Conservation (phyloP, 805 yeast genomes). For the Wickerhamiella australiensis region DNA sequence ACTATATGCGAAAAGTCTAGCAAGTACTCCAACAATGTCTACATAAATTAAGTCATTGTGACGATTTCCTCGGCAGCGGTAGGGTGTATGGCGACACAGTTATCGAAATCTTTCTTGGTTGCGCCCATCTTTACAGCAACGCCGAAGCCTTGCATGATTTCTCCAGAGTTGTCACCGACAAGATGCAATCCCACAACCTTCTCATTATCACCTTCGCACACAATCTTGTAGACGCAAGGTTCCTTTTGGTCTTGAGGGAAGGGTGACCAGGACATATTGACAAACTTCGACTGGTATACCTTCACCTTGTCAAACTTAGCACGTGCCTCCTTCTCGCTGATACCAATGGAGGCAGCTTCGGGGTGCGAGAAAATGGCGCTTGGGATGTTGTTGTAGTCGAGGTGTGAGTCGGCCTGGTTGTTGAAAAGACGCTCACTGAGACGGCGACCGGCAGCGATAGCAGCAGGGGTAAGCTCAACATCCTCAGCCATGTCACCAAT, state of each 20-base stretch:
- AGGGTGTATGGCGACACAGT: conserved; percentile 96
- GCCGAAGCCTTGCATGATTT: conserved; percentile 95
- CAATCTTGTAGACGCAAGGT: conserved; percentile 76
- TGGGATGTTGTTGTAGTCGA: conserved; percentile 78
- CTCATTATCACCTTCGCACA: conserved; percentile 69
- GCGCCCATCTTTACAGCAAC: conserved; percentile 99
- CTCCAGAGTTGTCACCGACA: conserved; percentile 83
- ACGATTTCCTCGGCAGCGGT: conserved; percentile 97
- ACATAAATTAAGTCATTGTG: conserved; percentile 44
- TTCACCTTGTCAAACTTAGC: conserved; percentile 66
- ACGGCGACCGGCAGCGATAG: conserved; percentile 95
- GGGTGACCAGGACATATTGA: conserved; percentile 89
- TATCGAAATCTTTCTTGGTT: conserved; percentile 89
- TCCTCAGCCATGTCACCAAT: conserved; percentile 92
- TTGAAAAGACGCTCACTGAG: conserved; percentile 88
- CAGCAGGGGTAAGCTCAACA: conserved; percentile 93
- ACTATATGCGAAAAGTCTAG: too few relatives aligned
- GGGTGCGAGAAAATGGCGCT: conserved; percentile 98
- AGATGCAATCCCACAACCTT: conserved; percentile 92
- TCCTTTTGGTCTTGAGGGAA: conserved; percentile 52
- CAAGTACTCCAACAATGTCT: too few relatives aligned
- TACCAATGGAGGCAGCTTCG: conserved; percentile 89
- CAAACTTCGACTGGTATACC: conserved; percentile 70
- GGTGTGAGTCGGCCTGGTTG: conserved; percentile 60
- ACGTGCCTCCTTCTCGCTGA: conserved; percentile 66